Base-by-base conservation (phyloP, 768 basidiomycete genomes). In the Hypholoma fasciculare region DNA sequence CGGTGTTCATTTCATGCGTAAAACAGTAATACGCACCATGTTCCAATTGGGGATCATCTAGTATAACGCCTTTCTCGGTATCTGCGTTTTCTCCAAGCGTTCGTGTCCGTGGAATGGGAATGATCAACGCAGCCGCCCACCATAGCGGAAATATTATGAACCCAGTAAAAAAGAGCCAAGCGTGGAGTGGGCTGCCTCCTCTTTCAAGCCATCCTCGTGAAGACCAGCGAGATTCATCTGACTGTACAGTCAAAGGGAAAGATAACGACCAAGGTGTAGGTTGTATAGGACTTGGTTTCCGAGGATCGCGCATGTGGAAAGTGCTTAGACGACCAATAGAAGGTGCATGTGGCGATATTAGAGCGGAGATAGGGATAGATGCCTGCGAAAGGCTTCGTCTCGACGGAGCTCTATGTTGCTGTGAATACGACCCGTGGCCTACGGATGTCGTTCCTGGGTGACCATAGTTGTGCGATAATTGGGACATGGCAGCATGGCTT, bases 301-400 rank as follows among this genome's bases (percentile, higher is more conserved):
- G 81, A 0, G 89, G 90, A 70, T 92, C 90, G 36, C 88, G 84
- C 90, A 92, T 92, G 65, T 92, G 89, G 63, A 86, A 92, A 16
- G 77, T 79, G 27, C 81, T 71, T 12, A 84, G 85, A 46, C 74
- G 78, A 38, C 77, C 73, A 39, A 93, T 65, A 7, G 90, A 92
- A 4, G 89, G 90, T 23, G 88, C 89, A 65, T 89, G 89, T 0
- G 90, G 90, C 3, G 89, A 86, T 43, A 93, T 80, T 61, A 91
- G 75, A 3, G 90, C 90, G 40, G 87, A 88, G 55, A 93, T 82
- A 2, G 90, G 90, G 19, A 93, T 88, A n/a, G 90, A 92, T 12
- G 79, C 76, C 67, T 87, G 84, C 2, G 89, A 89, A 57, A 87
- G 72, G 66, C 86, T 88, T 43, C 77, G 80, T 51, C 79, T 78